Evolutionary conservation across 1,284 basidiomycete species (phyloP), one percentile per base, ranked within the genome.

Genomic region (Quambalaria eucalypti): DNA sequence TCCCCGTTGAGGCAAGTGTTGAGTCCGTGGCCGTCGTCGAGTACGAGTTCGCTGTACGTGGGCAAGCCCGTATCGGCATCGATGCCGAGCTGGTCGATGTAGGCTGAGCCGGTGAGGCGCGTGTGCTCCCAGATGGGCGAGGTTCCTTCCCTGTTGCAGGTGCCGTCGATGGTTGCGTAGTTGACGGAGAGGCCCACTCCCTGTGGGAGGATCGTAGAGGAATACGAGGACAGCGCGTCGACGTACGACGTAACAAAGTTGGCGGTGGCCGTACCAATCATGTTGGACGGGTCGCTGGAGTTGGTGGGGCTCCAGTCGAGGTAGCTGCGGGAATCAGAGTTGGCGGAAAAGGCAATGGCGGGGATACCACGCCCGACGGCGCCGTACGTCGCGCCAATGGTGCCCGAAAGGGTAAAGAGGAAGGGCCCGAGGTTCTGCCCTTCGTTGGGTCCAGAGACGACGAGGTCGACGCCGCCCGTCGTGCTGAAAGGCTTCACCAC

Each of bases 171-270:
- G 47, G 50, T 56, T 3, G 66, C 59, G 60, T 60, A 69, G 58
- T 72, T 72, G 59, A 72, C 62, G 19, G 61, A 61, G 36, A 64
- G 38, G 3, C 69, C 68, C 28, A 69, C 52, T 29, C 64, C 69
- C 28, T 62, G 55, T 23, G 68, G 68, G 4, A 72, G 49, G 39
- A 59, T 52, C 8, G 31, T 28, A 25, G 42, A 44, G 48, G 53
- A 46, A 8, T 16, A 33, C 4, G 42, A 21, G 21, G 7, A 19
- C 3, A 39, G 36, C 16, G 55, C 51, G 46, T 66, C 64, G 14
- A 56, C 51, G 42, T 64, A 40, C 19, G 53, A 50, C n/a, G 59
- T 60, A 28, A 72, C 67, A 44, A 72, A 60, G 56, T 69, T 66
- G 51, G 69, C 57, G 6, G 62, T 64, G 28, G 64, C 56, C 14